Conservation (phyloP, 2,329 filamentous ascomycete genomes). For the Monilinia laxa region DNA sequence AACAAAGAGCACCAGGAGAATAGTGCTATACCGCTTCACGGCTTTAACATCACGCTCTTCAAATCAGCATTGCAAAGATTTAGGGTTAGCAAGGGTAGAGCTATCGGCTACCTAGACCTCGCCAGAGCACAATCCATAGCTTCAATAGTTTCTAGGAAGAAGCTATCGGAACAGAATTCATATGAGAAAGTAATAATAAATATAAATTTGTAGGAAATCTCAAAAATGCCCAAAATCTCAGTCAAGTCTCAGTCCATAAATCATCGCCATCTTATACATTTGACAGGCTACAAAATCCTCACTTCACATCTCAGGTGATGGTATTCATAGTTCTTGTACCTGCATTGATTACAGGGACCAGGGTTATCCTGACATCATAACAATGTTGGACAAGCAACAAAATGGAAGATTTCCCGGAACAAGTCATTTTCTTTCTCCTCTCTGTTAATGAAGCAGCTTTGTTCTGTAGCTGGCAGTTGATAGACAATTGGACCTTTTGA, state of each 20-base stretch:
- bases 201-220: not conserved
- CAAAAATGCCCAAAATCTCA: not conserved
- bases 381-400: constrained; percentile 22
- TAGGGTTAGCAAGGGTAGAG: constrained; percentile 5
- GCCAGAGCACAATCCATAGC: not conserved
- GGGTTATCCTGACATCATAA: constrained; percentile 3
- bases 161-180: not conserved
- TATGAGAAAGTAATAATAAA: not conserved
- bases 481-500: no score
- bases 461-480: not conserved
- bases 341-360: constrained; percentile 16
- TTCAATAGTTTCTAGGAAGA: not conserved
- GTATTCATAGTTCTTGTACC: constrained; percentile 8
- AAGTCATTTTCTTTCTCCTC: not conserved
- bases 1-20: not conserved
- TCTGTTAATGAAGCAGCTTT: not conserved
- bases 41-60: not conserved
- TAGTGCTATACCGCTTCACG: not conserved
- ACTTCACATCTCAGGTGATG: not conserved
- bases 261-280: not conserved
- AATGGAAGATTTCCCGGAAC: not conserved
- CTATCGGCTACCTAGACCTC: not conserved
- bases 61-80: not conserved
- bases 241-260: not conserved
- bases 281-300: not conserved